Base-by-base conservation (phyloP, 495 filamentous ascomycete genomes). In the Penicillium soppii region DNA sequence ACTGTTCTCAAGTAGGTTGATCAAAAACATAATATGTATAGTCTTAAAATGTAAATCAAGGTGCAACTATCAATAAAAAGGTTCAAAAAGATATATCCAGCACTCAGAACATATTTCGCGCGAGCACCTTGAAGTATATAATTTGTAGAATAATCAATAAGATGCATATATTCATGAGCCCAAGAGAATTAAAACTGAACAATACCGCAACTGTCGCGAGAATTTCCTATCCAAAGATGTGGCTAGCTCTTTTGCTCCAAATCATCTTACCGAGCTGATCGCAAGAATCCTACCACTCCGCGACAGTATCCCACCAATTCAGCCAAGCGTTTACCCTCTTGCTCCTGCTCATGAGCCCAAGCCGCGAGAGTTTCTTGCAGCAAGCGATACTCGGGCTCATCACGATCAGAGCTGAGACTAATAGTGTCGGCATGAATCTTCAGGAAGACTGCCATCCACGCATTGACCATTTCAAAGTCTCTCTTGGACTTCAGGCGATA, bases 381-480 rank as follows among this genome's bases (percentile, higher is more conserved):
- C 13, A 72, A 72, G 19, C 46, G 53, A 36, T 59, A 47, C 37
- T 66, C 56, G 35, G 55, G 30, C 57, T 66, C 64, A 78, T 71
- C 45, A 73, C 61, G 50, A 50, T 69, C 63, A 69, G 72, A 67
- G 51, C 77, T 74, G 22, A 67, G 55, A 2, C 65, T 65, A 8
- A 87, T 68, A 10, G 77, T 69, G 49, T 86, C 85, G 7, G 77
- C 78, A 69, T 97, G 91, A 29, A 92, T 65, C 42, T 85, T 81
- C 47, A 98, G 58, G 58, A 97, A 94, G 0, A 97, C 91, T 13
- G 84, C 82, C 88, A 98, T 96, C 94, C 95, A 98, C 8, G 90
- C 90, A 70, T 96, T 91, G 33, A 89, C 85, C 40, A 98, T 77
- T 64, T 98, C 94, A 66, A 92, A 98, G 71, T 98, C 94, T 36